Base-by-base conservation (phyloP, 2,329 filamentous ascomycete genomes). In the Stachybotrys chartarum region DNA sequence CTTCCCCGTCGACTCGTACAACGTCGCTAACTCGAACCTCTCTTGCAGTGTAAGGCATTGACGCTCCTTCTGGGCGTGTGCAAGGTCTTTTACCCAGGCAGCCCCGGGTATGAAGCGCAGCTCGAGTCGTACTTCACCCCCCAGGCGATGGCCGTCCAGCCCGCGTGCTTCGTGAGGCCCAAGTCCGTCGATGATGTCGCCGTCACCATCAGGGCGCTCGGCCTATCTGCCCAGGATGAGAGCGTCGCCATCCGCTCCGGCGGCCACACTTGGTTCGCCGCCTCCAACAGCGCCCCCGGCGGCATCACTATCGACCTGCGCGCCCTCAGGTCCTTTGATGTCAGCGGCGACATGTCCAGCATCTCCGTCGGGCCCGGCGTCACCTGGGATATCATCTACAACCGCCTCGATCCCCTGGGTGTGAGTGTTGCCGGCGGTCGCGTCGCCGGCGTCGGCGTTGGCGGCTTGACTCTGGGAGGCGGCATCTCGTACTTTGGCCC, bases 401-500 rank as follows among this genome's bases (percentile, higher is more conserved):
- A n/a, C 31, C 10, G 24, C 11, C 53, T 55, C 18, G 32, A 55
- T 18, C 53, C 53, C 11, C 31, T 45, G 35, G 39, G 39, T 17
- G 35, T 55, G 12, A 55, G 48, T 18, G 53, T 55, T 7, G 39
- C 50, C n/a, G 53, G 53, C 14, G 53, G 53, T 6, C 39, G 53
- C 39, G 39, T 51, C 16, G 50, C 48, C 39, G 39, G 18, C 18
- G 45, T 55, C 6, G 53, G 53, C n/a, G 53, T 51, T 5, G 53
- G 53, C 11, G 53, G 53, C 32, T 30, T 55, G 47, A 55, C 53
- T 11, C 53, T 58, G 16, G 58, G 58, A 7, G 56, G 64, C 16
- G 61, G 61, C 14, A 59, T 57, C 16, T 61, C 59, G 5, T 58
- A 56, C 47, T 57, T 63, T 11, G 57, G 57, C 7, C 51, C 50